Conservation (phyloP, 331 rosid genomes). For the Rosa hybrid region DNA sequence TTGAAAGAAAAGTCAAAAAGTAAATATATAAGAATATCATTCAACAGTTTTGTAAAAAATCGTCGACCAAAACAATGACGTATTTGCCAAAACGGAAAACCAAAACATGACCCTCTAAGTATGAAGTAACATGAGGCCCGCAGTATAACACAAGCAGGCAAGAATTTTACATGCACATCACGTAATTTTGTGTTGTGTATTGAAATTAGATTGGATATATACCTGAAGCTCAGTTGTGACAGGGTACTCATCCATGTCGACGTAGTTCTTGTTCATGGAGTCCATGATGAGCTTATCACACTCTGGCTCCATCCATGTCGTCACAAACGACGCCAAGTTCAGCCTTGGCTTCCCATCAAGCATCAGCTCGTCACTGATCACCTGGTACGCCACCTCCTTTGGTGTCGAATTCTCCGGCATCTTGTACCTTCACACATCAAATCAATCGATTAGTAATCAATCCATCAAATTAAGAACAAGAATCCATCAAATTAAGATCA, state of each 20-base stretch:
- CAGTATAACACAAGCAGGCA: neutral
- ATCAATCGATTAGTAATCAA: neutral
- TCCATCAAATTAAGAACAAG: neutral
- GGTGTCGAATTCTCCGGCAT: slow-evolving; percentile 62
- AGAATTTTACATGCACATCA: neutral
- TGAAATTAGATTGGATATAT: neutral
- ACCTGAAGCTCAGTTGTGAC: slow-evolving; percentile 82
- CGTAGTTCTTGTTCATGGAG: slow-evolving; percentile 71
- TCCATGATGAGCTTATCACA: slow-evolving; percentile 70
- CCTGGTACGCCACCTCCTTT: slow-evolving; percentile 66
- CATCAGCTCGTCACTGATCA: slow-evolving; percentile 67
- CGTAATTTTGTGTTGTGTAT: neutral
- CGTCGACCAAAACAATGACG: too few relatives aligned
- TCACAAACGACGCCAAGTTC: slow-evolving; percentile 72
- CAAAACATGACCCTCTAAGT: neutral
- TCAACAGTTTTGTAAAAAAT: too few relatives aligned
- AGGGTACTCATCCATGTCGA: slow-evolving; percentile 86
- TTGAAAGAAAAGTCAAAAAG: neutral
- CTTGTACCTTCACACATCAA: slow-evolving; percentile 27
- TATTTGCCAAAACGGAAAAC: too few relatives aligned
- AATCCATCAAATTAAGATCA: neutral
- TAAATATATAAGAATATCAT: neutral
- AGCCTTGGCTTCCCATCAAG: slow-evolving; percentile 62
- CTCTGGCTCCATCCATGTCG: slow-evolving; percentile 81
- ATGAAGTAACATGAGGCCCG: neutral